A percentile compares a stretch with the other conserved stretches of the same genome.
Conservation (phyloP, 2,329 filamentous ascomycete species). For the Ophiognomonia clavigignenti-juglandacearum region DNA sequence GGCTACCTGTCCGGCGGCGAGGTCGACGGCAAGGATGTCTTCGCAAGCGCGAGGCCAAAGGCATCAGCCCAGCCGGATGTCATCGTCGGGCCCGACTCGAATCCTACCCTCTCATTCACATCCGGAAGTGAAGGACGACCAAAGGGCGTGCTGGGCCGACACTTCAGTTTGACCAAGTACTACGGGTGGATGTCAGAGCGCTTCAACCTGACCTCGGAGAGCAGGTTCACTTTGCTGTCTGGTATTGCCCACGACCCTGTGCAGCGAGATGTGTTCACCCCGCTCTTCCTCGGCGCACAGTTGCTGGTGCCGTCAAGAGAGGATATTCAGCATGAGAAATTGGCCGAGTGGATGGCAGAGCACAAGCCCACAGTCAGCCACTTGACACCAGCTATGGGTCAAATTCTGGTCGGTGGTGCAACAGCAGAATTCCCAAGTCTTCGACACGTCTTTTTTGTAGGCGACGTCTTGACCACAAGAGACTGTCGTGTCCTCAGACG, state of each 20-base stretch:
- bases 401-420: constrained; percentile 85
- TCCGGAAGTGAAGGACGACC: constrained; percentile 45
- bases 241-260: constrained; percentile 78
- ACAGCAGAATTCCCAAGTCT: constrained; percentile 71
- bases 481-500: constrained; percentile 75
- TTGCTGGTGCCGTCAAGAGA: constrained; percentile 11
- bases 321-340: constrained; percentile 75
- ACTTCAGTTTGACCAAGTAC: constrained; percentile 82
- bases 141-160: constrained; percentile 73
- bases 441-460: constrained; percentile 83
- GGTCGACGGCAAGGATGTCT: constrained; percentile 51
- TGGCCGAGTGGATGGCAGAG: constrained; percentile 83
- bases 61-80: constrained; percentile 59
- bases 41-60: constrained; percentile 49
- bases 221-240: constrained; percentile 72
- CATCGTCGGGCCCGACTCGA: constrained; percentile 80
- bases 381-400: constrained; percentile 93
- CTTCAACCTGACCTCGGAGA: constrained; percentile 48
- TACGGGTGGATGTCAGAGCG: constrained; percentile 89
- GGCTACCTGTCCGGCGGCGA: constrained; percentile 68
- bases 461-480: constrained; percentile 79
- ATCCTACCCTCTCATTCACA: constrained; percentile 70
- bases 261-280: constrained; percentile 15
- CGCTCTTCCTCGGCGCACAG: constrained; percentile 10
- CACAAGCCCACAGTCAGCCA: constrained; percentile 75